Base-by-base conservation (phyloP, 1,139 yeast species). In the Sugiyamaella pinicola region DNA sequence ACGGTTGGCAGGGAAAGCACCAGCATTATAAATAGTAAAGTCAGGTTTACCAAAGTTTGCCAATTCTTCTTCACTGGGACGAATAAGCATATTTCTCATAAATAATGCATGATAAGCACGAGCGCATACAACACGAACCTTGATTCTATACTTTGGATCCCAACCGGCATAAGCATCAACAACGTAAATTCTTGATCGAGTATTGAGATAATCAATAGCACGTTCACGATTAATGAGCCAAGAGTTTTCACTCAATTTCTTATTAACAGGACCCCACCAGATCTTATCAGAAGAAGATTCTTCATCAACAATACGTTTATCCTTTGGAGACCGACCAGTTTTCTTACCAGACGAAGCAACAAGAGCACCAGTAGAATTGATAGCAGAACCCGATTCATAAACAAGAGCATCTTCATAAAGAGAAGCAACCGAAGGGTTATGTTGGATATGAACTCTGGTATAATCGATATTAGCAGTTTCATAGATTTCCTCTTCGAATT, bases 181-280 rank as follows among this genome's bases (percentile, higher is more conserved):
- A 60, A 93, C 95, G 73, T 87, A 93, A 68, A 93, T 84, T 73
- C 90, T 87, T 69, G 87, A 93, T 76, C 96, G 86, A 58, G 98
- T 93, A 80, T 96, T 87, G 72, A 93, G 82, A 78, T 90, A 93
- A 74, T 93, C 99, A 65, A 91, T 82, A 54, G 99, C 98, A 76
- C 99, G 87, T 64, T 95, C 95, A 73, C 96, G 86, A 72, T 95
- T 88, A 66, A 93, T 91, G 68, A 84, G 83, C 98, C 98, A 93
- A 43, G 97, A 90, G 70, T 85, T 84, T 74, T 89, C 96, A 60
- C 89, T 86, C 66, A 93, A 93, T 75, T 91, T 88, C 75, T 87
- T 89, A 79, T 93, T 93, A 65, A 93, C 99, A 8, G 98, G 98
- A 28, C 99, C 99, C 99, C 99, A 93, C 98, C 99, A 93, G 65